Percentiles rank a stretch among this genome's conserved stretches.
Conservation (phyloP, 2,329 filamentous ascomycete species). For the Penicillium sp. region DNA sequence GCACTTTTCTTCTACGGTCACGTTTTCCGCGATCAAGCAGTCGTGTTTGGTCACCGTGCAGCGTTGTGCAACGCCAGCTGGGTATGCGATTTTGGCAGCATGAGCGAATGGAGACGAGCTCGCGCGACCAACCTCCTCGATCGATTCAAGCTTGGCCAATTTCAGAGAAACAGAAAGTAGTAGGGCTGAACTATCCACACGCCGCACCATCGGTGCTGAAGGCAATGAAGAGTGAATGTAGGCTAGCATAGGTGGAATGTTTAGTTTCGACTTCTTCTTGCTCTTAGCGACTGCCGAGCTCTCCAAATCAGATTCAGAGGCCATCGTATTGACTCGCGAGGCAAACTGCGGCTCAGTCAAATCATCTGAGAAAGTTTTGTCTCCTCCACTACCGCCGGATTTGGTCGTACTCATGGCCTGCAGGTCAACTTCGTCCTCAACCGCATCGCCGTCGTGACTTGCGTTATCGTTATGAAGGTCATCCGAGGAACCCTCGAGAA, state of each 20-base stretch:
- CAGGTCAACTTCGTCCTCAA: constrained; percentile 54
- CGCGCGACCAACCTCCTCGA: constrained; percentile 58
- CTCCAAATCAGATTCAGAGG: constrained; percentile 14
- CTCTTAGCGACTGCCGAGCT: constrained; percentile 2
- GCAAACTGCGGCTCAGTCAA: constrained; percentile 21
- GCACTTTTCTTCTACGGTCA: constrained; percentile 80
- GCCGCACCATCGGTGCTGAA: constrained; percentile 66
- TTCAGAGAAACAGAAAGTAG: constrained; percentile 78
- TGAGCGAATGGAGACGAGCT: constrained; percentile 72
- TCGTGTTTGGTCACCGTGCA: constrained; percentile 80
- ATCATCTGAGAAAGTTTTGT: constrained; percentile 11
- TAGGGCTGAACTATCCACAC: constrained; percentile 81
- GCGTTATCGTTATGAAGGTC: constrained; percentile 30
- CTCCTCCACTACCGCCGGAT: constrained; percentile 21
- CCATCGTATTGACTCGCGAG: constrained; percentile 24
- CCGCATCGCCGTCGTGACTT: constrained; percentile 36
- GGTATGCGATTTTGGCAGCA: constrained; percentile 73
- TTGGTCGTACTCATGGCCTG: constrained; percentile 53
- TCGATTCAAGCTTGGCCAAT: constrained; percentile 72
- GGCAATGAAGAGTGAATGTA: constrained; percentile 64
- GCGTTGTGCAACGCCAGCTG: constrained; percentile 72
- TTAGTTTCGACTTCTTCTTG: constrained; percentile 29
- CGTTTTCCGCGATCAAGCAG: constrained; percentile 81
- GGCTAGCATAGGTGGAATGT: constrained; percentile 70
- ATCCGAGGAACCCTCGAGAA: constrained; percentile 43